A percentile compares a stretch with the other conserved stretches of the same genome.
phyloP scores from a whole-genome alignment of 2,329 filamentous ascomycete species.

The Penicillium sp. region DNA sequence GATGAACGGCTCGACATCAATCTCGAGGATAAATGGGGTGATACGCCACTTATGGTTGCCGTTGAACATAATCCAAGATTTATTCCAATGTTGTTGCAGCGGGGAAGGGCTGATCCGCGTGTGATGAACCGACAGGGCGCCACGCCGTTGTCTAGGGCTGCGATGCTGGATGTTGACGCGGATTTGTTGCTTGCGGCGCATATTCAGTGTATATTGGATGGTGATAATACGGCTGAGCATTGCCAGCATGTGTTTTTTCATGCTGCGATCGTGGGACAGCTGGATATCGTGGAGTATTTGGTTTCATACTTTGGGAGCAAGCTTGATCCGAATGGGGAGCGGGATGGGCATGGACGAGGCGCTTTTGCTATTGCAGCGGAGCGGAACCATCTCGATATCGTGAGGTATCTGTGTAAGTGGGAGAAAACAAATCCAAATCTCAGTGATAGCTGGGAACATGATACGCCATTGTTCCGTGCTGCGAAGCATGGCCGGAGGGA shows the following conservation, averaged over 20 bases:
- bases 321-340: slow-evolving; percentile 18
- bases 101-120: slow-evolving; percentile 14
- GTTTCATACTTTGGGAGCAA: slow-evolving; percentile 16
- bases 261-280: slow-evolving; percentile 18
- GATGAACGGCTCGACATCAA: slow-evolving; percentile 20
- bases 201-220: slow-evolving; percentile 18
- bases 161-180: slow-evolving; percentile 5
- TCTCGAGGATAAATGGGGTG: slow-evolving; percentile 18
- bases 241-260: slow-evolving; percentile 24
- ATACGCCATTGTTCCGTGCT: slow-evolving; percentile 19
- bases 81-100: slow-evolving; percentile 9
- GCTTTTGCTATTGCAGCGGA: slow-evolving; percentile 21
- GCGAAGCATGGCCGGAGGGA: slow-evolving; percentile 8
- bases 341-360: slow-evolving; percentile 14
- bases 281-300: slow-evolving; percentile 19
- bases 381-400: slow-evolving; percentile 13
- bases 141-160: slow-evolving; percentile 15
- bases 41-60: slow-evolving; percentile 19
- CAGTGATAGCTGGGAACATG: slow-evolving; percentile 18
- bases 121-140: slow-evolving; percentile 15
- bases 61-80: slow-evolving; percentile 8
- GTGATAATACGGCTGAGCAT: slow-evolving; percentile 8
- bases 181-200: slow-evolving; percentile 18
- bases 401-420: slow-evolving; percentile 15
- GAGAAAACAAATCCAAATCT: slow-evolving; percentile 20